Evolutionary conservation across 169 alveolate genomes (phyloP), one percentile per base, ranked within the genome.

Genomic region (Cryptosporidium xiaoi): DNA sequence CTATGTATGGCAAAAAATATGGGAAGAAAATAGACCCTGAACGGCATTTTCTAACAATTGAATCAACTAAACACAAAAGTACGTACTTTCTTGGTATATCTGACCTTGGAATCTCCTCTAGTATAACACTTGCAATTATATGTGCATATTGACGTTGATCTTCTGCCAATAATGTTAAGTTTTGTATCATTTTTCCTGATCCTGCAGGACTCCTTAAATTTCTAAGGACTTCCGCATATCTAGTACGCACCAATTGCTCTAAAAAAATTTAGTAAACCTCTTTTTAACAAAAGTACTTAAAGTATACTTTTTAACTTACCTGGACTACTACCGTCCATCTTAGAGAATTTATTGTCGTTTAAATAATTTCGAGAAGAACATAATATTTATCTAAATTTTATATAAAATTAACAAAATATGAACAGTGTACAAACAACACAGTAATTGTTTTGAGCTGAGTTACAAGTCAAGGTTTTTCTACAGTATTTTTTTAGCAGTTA

Each of bases 141-240:
- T 77, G 87, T 29, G 87, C 87, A 60, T 77, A 77, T 50, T 77
- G 87, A 13, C 87, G 58, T 60, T 77, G 87, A 77, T 77, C 87
- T 36, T 77, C 87, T 4, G 87, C 87, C 40, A 77, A 66, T 27
- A 77, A 44, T 48, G 87, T 77, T 24, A 77, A 46, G 48, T 77
- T 77, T 40, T 77, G 87, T 12, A 77, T 77, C 87, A 77, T 77
- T 20, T 62, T 77, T 3, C 87, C 87, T 7, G 87, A 77, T 0
- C 87, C 87, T n/a, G 87, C 87, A 24, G 87, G 87, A 24, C 87
- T 62, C 46, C 87, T 56, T 46, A 77, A 36, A 20, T 77, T 77
- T 20, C 87, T 31, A 10, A 77, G 64, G 46, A 77, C 87, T 24
- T 77, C 87, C 4, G 87, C 77, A 44, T 77, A 77, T 40, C 87